Base-by-base conservation (phyloP, 352 stramenopile species). In the Pythium myriotylum region DNA sequence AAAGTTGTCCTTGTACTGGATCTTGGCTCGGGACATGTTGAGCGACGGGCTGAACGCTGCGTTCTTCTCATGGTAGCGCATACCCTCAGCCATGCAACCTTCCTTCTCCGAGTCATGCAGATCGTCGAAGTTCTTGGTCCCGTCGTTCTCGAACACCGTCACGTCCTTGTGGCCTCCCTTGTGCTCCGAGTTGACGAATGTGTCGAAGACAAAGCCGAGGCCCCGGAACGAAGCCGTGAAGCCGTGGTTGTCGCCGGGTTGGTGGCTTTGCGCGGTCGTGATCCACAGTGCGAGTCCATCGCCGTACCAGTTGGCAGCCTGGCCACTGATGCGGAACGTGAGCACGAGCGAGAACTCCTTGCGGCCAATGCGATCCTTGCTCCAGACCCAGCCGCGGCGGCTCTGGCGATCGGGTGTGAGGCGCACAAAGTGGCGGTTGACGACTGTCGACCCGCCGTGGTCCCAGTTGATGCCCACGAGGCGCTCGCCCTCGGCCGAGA, bases 21-120 rank as follows among this genome's bases (percentile, higher is more conserved):
- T 62, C 72, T 92, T 93, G 53, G 79, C 79, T 50, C 86, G 82
- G 17, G 86, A 92, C 72, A 86, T 90, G 61, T 89, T 95, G 41
- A 86, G 70, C 41, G 84, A 91, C 46, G 85, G 65, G 16, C 73
- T 91, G 57, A 95, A 95, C 17, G 67, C 74, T 2, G 82, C 84
- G 65, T 91, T 89, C 62, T 83, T 85, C 51, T 92, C 86, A 55
- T 95, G 77, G 77, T 91, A 92, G 29, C 86, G 84, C 35, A 95
- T 89, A 20, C 78, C 75, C 1, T 77, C 78, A 17, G 86, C 82
- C 72, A 88, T 89, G 71, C 86, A 95, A 24, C 86, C 86, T 23
- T 78, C 35, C 50, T 93, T 93, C 12, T 68, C 53, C 68, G 77
- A 73, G 24, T 91, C 72, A 50, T 91, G 84, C 12, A 93, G 71